Evolutionary conservation across 768 basidiomycete species (phyloP).

Genomic region (Pilatotrama ljubarskyi): DNA sequence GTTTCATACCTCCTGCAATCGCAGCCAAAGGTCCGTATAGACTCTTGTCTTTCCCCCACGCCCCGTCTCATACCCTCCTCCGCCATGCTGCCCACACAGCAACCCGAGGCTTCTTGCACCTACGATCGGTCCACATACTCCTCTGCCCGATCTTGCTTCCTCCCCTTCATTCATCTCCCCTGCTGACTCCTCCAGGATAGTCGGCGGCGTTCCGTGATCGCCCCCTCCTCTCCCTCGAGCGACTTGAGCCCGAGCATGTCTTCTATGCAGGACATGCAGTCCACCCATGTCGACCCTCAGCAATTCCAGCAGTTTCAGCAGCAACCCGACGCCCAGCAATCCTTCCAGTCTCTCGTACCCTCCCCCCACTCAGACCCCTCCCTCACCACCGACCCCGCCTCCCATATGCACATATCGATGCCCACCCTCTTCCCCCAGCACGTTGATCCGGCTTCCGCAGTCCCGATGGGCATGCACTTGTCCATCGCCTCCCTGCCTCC

Average conservation of each 20-base stretch:
- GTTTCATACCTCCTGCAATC: neutral
- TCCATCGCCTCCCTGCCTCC: slow-evolving; percentile 22
- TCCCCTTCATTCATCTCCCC: slow-evolving; percentile 18
- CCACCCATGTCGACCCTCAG: slow-evolving; percentile 26
- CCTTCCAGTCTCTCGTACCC: slow-evolving; percentile 22
- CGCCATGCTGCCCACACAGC: slow-evolving; percentile 1
- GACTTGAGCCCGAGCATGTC: slow-evolving; percentile 15
- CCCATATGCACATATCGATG: slow-evolving; percentile 24
- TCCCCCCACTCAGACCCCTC: slow-evolving; percentile 24
- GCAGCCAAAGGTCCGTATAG: slow-evolving; percentile 16
- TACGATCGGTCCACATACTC: slow-evolving; percentile 5
- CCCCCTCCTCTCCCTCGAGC: neutral
- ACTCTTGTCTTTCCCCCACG: slow-evolving; percentile 1
- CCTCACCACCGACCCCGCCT: slow-evolving; percentile 20
- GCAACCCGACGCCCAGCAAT: slow-evolving; percentile 15
- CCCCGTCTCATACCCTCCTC: slow-evolving; percentile 7
- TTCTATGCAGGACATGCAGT: slow-evolving; percentile 26
- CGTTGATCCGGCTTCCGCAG: slow-evolving; percentile 21
- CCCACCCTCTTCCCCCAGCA: slow-evolving; percentile 27
- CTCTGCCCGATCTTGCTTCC: slow-evolving; percentile 2
- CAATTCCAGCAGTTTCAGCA: slow-evolving; percentile 25
- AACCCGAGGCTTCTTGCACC: neutral
- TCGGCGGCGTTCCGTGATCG: slow-evolving; percentile 18
- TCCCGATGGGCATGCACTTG: slow-evolving; percentile 25
- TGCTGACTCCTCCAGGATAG: neutral